phyloP scores from a whole-genome alignment of 2,329 filamentous ascomycete genomes.

The Pseudogymnoascus sp. region DNA sequence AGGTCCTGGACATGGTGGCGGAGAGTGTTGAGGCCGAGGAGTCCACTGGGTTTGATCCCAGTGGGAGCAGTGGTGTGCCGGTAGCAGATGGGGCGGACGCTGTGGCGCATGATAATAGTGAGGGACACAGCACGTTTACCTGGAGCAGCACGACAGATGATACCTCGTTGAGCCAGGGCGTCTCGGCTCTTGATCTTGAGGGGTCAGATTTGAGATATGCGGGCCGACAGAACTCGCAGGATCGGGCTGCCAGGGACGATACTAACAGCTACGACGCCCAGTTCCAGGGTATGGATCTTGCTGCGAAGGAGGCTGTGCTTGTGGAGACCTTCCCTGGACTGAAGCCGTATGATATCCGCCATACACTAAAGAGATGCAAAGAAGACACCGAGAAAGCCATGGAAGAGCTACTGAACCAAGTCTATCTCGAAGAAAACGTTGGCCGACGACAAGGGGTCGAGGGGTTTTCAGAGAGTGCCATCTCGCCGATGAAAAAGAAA shows the following conservation, averaged over 20 bases:
- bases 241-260: slow-evolving; percentile 24
- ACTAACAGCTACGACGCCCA: background rate
- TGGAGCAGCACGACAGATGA: slow-evolving; percentile 26
- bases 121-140: slow-evolving; percentile 17
- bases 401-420: slow-evolving; percentile 72
- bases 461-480: slow-evolving; percentile 59
- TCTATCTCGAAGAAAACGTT: slow-evolving; percentile 64
- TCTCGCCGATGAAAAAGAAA: slow-evolving; percentile 31
- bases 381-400: slow-evolving; percentile 63
- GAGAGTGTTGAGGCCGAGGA: slow-evolving; percentile 59
- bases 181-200: slow-evolving; percentile 22
- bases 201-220: slow-evolving; percentile 25
- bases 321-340: slow-evolving; percentile 64
- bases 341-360: slow-evolving; percentile 55
- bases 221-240: slow-evolving; percentile 51
- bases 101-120: background rate
- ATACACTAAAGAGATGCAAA: slow-evolving; percentile 58
- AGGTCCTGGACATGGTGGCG: slow-evolving; percentile 59
- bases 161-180: slow-evolving; percentile 23
- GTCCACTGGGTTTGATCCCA: slow-evolving; percentile 68
- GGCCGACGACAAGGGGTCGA: slow-evolving; percentile 68
- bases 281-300: slow-evolving; percentile 39
- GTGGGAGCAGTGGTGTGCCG: slow-evolving; percentile 49
- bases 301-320: slow-evolving; percentile 57
- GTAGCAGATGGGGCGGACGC: background rate